These are phyloP conservation scores for Colletotrichum theobromicola DNA, from an alignment of 2,329 filamentous ascomycete genomes.

Conservation along the genomic window DNA sequence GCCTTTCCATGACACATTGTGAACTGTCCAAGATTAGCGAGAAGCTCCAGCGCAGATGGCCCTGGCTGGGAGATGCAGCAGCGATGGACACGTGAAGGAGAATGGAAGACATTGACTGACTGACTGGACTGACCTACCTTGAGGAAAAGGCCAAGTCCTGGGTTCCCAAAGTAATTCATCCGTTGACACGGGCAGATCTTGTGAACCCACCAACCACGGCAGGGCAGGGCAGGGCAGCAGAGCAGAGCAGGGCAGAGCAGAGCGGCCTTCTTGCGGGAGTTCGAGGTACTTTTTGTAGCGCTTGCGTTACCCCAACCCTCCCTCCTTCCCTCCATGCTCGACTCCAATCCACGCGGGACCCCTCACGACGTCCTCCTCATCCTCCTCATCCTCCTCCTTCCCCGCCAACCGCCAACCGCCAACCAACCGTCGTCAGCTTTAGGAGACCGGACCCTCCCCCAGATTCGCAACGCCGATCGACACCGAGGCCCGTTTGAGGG, in stretches of 20 bases:
- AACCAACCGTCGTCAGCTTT: neutral
- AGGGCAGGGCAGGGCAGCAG: too few relatives aligned
- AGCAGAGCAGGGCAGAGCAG: too few relatives aligned
- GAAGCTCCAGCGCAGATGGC: neutral
- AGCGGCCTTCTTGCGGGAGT: too few relatives aligned
- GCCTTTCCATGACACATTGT: too few relatives aligned
- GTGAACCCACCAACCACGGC: neutral
- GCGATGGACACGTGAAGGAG: neutral
- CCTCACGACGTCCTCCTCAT: too few relatives aligned
- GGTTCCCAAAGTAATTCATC: too few relatives aligned
- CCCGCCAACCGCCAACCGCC: too few relatives aligned
- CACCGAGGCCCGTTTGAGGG: too few relatives aligned
- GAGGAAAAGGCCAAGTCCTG: neutral
- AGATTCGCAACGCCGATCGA: slow-evolving; percentile 1
- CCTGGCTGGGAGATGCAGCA: neutral
- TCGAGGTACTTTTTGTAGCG: neutral
- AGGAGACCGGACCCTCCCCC: slow-evolving; percentile 7
- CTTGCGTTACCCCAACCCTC: too few relatives aligned
- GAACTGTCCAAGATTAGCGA: neutral
- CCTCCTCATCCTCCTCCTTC: too few relatives aligned
- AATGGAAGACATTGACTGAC: too few relatives aligned
- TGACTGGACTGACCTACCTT: too few relatives aligned
- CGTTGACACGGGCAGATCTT: neutral
- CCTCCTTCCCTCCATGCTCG: neutral
- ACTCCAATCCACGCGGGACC: neutral